Conservation (phyloP, 768 basidiomycete genomes). For the Boletales sp. region DNA sequence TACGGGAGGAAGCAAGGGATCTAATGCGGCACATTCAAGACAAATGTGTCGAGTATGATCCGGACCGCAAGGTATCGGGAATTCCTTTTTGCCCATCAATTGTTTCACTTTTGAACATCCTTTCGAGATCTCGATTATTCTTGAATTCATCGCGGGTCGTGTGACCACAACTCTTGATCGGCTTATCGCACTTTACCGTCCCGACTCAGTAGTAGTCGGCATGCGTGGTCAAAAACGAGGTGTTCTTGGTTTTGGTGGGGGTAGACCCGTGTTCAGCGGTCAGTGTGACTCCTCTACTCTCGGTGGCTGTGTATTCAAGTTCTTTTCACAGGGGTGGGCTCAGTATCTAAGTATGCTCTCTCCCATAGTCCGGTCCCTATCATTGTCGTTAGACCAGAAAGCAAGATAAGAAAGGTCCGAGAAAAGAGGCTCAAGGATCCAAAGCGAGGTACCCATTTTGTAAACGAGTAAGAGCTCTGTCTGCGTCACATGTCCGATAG, state of each 20-base stretch:
- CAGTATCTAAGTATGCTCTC: slow-evolving; percentile 71
- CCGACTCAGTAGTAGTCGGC: slow-evolving; percentile 91
- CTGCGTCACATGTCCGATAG: background rate
- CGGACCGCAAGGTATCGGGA: slow-evolving; percentile 61
- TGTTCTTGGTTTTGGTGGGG: slow-evolving; percentile 42
- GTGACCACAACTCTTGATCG: slow-evolving; percentile 89
- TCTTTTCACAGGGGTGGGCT: slow-evolving; percentile 54
- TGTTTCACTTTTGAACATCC: background rate
- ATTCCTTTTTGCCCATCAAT: background rate
- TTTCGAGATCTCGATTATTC: slow-evolving; percentile 74
- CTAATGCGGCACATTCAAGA: slow-evolving; percentile 78
- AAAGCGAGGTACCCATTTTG: slow-evolving; percentile 78
- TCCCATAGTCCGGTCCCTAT: slow-evolving; percentile 94
- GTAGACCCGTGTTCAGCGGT: slow-evolving; percentile 22
- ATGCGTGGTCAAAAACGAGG: slow-evolving; percentile 66
- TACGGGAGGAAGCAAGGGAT: slow-evolving; percentile 82
- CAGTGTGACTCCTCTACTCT: background rate
- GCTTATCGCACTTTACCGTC: slow-evolving; percentile 86
- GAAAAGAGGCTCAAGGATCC: slow-evolving; percentile 88
- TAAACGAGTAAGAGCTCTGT: slow-evolving; percentile 43
- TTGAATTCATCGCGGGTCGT: slow-evolving; percentile 92
- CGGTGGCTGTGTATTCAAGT: background rate
- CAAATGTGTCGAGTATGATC: slow-evolving; percentile 73
- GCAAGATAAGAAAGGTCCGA: slow-evolving; percentile 78
- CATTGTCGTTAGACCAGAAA: slow-evolving; percentile 89